phyloP scores from a whole-genome alignment of 495 filamentous ascomycete species.

The Jackrogersella multiformis region DNA sequence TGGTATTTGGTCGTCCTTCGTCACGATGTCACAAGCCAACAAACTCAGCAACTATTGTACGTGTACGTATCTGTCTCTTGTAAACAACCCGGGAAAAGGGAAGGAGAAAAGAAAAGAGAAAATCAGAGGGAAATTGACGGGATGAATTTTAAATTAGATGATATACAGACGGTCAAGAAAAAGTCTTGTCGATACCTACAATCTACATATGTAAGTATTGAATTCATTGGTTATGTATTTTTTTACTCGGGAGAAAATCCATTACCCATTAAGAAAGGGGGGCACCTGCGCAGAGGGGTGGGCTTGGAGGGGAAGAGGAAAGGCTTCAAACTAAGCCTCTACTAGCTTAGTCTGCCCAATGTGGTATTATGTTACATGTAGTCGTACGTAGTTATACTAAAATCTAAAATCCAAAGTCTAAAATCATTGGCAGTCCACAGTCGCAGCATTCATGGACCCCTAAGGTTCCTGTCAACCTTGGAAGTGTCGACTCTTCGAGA shows the following conservation, averaged over 20 bases:
- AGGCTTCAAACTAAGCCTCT: constrained; percentile 5
- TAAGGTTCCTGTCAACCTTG: neutral
- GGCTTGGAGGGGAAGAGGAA: neutral
- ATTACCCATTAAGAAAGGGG: constrained; percentile 2
- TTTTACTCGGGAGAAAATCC: constrained; percentile 5
- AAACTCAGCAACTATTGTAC: constrained; percentile 10
- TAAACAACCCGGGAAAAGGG: neutral
- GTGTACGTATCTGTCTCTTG: neutral
- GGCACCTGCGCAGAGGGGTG: neutral
- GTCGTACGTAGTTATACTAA: constrained; percentile 13
- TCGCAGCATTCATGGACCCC: neutral
- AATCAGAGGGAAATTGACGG: neutral
- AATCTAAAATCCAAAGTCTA: no score
- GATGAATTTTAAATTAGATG: constrained; percentile 14
- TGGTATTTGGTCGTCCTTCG: constrained; percentile 21
- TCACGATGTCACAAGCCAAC: constrained; percentile 22
- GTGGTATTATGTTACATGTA: no score
- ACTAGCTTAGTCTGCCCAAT: no score
- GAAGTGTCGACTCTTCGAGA: neutral
- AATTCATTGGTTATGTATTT: neutral
- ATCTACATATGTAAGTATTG: neutral
- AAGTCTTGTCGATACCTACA: constrained; percentile 34
- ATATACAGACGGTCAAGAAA: constrained; percentile 31
- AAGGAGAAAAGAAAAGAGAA: neutral
- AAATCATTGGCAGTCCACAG: neutral